Evolutionary conservation across 371 early-diverging fungal genomes (phyloP), one percentile per base, ranked within the genome.

Genomic region (Umbelopsis sp.): DNA sequence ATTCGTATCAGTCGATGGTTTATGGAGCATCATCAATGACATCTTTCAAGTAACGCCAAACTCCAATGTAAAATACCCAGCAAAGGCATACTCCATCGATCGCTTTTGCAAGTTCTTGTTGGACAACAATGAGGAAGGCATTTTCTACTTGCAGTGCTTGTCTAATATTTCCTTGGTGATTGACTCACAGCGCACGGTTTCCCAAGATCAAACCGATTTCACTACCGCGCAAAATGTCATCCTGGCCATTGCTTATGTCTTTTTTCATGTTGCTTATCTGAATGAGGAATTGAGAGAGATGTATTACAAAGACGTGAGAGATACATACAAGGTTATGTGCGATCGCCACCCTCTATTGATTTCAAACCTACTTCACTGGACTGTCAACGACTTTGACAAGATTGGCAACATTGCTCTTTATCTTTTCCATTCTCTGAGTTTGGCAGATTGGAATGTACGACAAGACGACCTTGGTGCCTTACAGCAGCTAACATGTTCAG

Each of bases 351-450:
- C 88, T 0, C 70, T 74, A 9, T 68, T 76, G 8, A 74, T 84
- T 1, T 83, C 86, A 0, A 71, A 82, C 2, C 62, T 86, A 1
- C 73, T 88, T 22, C 77, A 77, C 1, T 83, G 85, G 79, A 82
- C 85, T 0, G 77, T 72, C 16, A 68, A 69, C 7, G 69, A 86
- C 51, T 83, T 86, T 24, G 63, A 72, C 7, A 69, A 70, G 0
- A 84, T 88, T 76, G 82, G 81, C 22, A 74, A 78, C 1, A 84
- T 83, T 84, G 80, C 85, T 1, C 72, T 85, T 8, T 86, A 85
- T 52, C 65, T 88, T 9, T 88, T 88, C 69, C 81, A 76, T 1
- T 82, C 80, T 8, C 65, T 88, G 18, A 80, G 80, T 1, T 44
- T 88, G 11, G 66, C 75, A 8, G 69, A 77, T 46, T 88, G 88